Conservation (phyloP, 164 flowering plant genomes). For the Paratinospora sagittata region DNA sequence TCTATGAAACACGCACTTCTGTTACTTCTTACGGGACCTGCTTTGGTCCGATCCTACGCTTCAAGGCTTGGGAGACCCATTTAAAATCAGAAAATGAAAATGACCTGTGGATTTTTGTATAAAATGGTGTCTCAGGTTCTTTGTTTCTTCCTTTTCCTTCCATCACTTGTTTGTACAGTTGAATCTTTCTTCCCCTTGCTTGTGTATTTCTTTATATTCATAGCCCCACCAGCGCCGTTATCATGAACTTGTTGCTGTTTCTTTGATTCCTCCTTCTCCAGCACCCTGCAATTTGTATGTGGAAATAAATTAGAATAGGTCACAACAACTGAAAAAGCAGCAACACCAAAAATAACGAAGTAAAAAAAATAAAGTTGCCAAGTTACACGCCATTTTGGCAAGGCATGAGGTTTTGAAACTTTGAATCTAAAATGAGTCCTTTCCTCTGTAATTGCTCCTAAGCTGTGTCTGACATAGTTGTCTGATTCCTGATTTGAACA, state of each 20-base stretch:
- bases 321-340: background rate
- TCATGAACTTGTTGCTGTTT: background rate
- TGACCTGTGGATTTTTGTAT: background rate
- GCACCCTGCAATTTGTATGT: background rate
- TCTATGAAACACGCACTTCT: background rate
- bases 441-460: background rate
- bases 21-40: background rate
- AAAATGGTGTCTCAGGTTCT: slow-evolving; percentile 13
- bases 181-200: background rate
- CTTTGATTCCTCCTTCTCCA: slow-evolving; percentile 2
- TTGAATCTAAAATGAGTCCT: background rate
- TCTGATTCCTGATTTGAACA: too few species aligned
- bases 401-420: background rate
- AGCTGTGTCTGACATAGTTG: background rate
- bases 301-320: background rate
- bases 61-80: background rate
- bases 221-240: background rate
- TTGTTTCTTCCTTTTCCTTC: slow-evolving; percentile 13
- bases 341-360: background rate
- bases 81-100: too few species aligned
- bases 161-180: background rate
- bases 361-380: background rate
- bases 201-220: background rate
- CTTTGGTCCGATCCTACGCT: background rate
- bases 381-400: background rate